These are phyloP conservation scores for Zygnema cylindricum DNA, from an alignment of 139 green algal genomes.

Conservation along the genomic window DNA sequence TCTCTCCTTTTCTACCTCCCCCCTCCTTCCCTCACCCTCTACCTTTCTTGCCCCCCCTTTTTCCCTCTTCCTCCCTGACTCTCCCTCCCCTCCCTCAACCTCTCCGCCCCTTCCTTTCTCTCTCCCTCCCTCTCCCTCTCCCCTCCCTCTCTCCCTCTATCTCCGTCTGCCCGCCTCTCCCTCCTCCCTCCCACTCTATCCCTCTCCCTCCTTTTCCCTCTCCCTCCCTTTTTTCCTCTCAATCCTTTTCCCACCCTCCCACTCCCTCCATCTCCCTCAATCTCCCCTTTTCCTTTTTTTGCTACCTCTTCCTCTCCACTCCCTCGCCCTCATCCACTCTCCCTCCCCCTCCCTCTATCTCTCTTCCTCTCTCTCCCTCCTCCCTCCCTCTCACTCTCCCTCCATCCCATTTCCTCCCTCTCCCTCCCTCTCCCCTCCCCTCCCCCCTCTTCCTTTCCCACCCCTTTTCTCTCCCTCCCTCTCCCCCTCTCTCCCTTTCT, in stretches of 20 bases:
- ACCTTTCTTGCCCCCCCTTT: neutral
- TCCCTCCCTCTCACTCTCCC: neutral
- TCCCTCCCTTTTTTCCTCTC: neutral
- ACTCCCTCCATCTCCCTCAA: neutral
- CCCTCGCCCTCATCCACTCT: too few relatives aligned
- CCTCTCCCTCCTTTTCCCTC: constrained; percentile 5
- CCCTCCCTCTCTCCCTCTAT: neutral
- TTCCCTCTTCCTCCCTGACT: neutral
- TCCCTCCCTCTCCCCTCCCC: neutral
- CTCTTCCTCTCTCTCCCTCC: neutral
- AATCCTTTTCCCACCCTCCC: neutral
- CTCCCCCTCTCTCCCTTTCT: neutral
- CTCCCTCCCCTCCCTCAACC: neutral
- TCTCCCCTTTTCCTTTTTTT: neutral
- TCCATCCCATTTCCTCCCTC: neutral
- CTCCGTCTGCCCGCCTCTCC: neutral
- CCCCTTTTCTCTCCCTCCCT: neutral
- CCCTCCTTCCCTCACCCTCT: neutral
- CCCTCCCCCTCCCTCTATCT: neutral
- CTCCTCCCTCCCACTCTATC: neutral
- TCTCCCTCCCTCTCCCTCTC: constrained; percentile 16
- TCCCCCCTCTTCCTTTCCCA: neutral
- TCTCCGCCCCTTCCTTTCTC: neutral
- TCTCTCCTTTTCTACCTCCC: constrained; percentile 13
- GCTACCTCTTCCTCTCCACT: neutral